Evolutionary conservation across 371 early-diverging fungal genomes (phyloP).

Genomic region (Conidiobolus incongruus): DNA sequence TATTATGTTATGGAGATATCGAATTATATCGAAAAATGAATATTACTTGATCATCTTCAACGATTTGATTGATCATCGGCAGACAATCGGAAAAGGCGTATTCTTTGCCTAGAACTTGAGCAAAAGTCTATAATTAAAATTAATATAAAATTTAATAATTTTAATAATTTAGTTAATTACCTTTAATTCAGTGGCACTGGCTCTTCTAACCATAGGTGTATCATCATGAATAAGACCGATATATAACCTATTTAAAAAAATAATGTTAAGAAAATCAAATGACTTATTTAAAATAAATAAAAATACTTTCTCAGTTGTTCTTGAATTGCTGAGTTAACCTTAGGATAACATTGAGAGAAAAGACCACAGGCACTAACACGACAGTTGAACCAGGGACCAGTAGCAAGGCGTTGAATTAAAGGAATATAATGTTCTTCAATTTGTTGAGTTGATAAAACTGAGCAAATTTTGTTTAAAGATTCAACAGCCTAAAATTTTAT

Average conservation of each 20-base stretch:
- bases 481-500: slow-evolving; percentile 58
- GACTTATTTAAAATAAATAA: neutral
- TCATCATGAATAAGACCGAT: slow-evolving; percentile 72
- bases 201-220: slow-evolving; percentile 94
- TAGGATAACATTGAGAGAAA: slow-evolving; percentile 58
- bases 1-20: neutral
- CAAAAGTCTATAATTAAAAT: slow-evolving; percentile 24
- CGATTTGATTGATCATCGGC: slow-evolving; percentile 50
- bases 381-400: slow-evolving; percentile 95
- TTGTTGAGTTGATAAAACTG: slow-evolving; percentile 40
- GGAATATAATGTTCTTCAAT: slow-evolving; percentile 76
- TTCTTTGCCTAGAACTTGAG: slow-evolving; percentile 36
- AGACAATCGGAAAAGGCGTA: slow-evolving; percentile 51
- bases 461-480: slow-evolving; percentile 63
- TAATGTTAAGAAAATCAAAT: neutral
- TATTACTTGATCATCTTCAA: slow-evolving; percentile 58
- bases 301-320: slow-evolving; percentile 57
- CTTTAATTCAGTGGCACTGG: slow-evolving; percentile 76
- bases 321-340: slow-evolving; percentile 43
- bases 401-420: slow-evolving; percentile 65
- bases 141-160: neutral
- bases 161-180: slow-evolving; percentile 16
- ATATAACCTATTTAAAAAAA: slow-evolving; percentile 18
- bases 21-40: neutral
- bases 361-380: slow-evolving; percentile 83